A percentile compares a stretch with the other conserved stretches of the same genome.
Evolutionary conservation across 164 flowering plant species (phyloP).

Genomic region (Chloranthus sessilifolius): DNA sequence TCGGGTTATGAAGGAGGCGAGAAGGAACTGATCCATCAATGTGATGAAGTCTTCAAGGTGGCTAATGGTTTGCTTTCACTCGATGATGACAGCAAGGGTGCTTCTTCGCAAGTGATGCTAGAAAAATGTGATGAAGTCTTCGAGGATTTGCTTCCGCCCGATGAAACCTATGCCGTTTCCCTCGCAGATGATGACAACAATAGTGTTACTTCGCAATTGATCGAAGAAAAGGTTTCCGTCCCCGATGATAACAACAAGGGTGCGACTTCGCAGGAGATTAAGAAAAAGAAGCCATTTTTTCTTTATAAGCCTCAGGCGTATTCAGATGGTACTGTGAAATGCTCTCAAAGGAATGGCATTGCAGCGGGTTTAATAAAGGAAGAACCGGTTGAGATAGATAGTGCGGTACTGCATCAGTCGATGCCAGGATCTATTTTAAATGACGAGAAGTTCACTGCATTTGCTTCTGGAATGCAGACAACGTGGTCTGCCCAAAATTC

Average conservation of each 20-base stretch:
- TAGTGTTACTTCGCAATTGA: no score
- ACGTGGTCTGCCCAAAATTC: conserved; percentile 12
- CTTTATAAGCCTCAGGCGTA: conserved; percentile 6
- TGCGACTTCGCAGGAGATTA: no score
- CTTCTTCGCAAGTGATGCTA: conserved; percentile 19
- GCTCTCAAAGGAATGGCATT: conserved; percentile 1
- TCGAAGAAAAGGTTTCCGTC: no score
- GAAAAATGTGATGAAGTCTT: no score
- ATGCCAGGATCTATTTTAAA: not conserved
- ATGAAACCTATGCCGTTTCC: no score
- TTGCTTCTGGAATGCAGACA: conserved; percentile 26
- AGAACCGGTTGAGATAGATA: conserved; percentile 5
- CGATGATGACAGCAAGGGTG: conserved; percentile 33
- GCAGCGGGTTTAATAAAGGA: not conserved
- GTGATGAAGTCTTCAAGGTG: conserved; percentile 36
- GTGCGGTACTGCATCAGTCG: not conserved
- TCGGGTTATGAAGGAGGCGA: conserved; percentile 25
- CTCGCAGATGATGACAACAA: no score
- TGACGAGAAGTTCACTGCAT: conserved; percentile 23
- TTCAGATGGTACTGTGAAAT: not conserved
- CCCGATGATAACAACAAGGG: no score
- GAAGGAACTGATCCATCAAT: conserved; percentile 20
- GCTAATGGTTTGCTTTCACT: conserved; percentile 28
- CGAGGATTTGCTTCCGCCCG: no score
- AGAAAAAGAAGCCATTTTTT: conserved; percentile 3